Evolutionary conservation across 495 filamentous ascomycete genomes (phyloP), one percentile per base, ranked within the genome.

Genomic region (Daldinia childiae): DNA sequence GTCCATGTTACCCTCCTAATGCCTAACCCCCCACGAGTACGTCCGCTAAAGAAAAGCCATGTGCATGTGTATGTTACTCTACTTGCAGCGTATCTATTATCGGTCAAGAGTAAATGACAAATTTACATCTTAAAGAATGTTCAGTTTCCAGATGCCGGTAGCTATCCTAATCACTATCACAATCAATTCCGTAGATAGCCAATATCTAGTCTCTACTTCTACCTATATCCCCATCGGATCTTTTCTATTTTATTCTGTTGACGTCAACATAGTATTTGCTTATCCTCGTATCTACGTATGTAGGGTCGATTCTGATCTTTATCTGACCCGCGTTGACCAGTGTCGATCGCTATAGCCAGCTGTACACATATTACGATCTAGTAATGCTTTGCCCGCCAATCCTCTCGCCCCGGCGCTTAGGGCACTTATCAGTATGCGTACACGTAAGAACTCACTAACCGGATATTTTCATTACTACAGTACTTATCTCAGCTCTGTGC

Each of bases 121-220:
- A 48, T 12, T 24, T 48, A 58, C 34, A 6, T 24, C 19, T 58
- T 39, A 27, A 19, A 27, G n/a, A 32, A 52, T 36, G 15, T 34
- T 21, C 34, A n/a, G 38, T 56, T 57, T 58, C 9, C n/a, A 4
- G 21, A 67, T 63, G 69, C 36, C 54, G 58, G 50, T 41, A 64
- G 54, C 69, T 68, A 29, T 61, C 45, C 45, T 64, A 15, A 48
- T 72, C 69, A 72, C 69, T 14, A 64, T 67, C 57, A 39, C 51
- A 66, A 24, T 52, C 62, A 39, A 14, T 34, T 34, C 54, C 15
- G 4, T 26, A 27, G 11, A 51, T 27, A 26, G 14, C 24, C 26
- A 51, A 27, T 51, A 24, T 62, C 26, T n/a, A 26, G 5, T n/a
- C 30, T 8, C 7, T 32, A 32, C 30, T 32, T 45, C 7, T 45